Percentiles rank a stretch among this genome's conserved stretches.
These are phyloP conservation scores for Nymphaea colorata DNA, from an alignment of 164 flowering plant genomes.

Conservation along the genomic window DNA sequence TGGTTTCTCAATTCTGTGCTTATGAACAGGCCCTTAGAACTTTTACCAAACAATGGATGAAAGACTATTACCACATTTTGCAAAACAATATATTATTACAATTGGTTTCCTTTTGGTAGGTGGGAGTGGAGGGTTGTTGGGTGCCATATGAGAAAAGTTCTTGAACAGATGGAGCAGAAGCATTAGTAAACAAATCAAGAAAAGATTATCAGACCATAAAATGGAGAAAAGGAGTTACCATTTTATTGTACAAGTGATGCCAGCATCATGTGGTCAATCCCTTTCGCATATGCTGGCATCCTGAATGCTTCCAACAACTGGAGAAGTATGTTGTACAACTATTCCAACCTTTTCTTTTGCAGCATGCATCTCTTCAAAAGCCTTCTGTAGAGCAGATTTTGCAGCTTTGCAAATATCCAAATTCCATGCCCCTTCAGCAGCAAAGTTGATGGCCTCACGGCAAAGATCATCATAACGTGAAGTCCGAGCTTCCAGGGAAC, in stretches of 20 bases:
- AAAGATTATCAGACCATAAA: background rate
- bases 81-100: no score
- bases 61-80: no score
- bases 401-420: slow-evolving; percentile 4
- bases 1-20: no score
- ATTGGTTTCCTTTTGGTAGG: no score
- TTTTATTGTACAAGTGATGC: background rate
- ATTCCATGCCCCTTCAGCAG: slow-evolving; percentile 4
- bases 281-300: background rate
- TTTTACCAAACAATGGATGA: no score
- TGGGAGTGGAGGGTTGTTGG: no score
- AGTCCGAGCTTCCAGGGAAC: slow-evolving; percentile 1
- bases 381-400: slow-evolving; percentile 15
- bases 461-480: slow-evolving; percentile 5
- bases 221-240: background rate
- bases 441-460: slow-evolving; percentile 7
- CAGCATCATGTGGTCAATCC: background rate
- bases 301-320: background rate
- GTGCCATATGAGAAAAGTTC: no score
- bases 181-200: background rate
- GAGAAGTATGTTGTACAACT: background rate
- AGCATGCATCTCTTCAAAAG: slow-evolving; percentile 6
- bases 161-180: background rate
- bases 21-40: no score
- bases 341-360: background rate